Percentiles rank a stretch among this genome's conserved stretches.
phyloP scores from a whole-genome alignment of 1,284 basidiomycete genomes.

The Sporisorium reilianum region DNA sequence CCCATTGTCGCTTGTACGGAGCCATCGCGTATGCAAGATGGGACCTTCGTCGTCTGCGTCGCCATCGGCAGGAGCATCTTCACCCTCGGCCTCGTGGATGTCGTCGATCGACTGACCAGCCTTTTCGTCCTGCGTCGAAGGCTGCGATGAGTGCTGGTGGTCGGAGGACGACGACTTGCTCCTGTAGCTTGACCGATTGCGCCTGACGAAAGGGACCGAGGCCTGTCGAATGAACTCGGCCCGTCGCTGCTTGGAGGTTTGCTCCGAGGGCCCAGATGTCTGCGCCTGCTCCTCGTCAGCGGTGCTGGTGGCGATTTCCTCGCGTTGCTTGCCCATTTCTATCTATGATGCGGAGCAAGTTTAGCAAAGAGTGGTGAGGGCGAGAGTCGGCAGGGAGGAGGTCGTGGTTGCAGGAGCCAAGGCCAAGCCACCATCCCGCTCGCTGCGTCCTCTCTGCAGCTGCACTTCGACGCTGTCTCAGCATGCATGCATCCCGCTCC shows the following conservation, averaged over 20 bases:
- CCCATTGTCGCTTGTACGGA: slow-evolving; percentile 31
- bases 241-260: slow-evolving; percentile 33
- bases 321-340: slow-evolving; percentile 20
- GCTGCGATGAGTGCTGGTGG: slow-evolving; percentile 19
- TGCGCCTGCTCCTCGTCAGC: slow-evolving; percentile 22
- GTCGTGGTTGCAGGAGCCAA: not conserved
- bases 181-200: slow-evolving; percentile 25
- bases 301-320: slow-evolving; percentile 21
- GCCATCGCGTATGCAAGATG: slow-evolving; percentile 36
- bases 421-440: too few species aligned
- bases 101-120: slow-evolving; percentile 17
- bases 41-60: slow-evolving; percentile 36
- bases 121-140: slow-evolving; percentile 18
- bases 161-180: slow-evolving; percentile 26
- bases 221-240: slow-evolving; percentile 50
- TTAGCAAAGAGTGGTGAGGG: not conserved
- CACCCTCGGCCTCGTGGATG: slow-evolving; percentile 28
- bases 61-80: slow-evolving; percentile 19
- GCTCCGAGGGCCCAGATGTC: slow-evolving; percentile 12
- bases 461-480: not conserved
- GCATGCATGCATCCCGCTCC: not conserved
- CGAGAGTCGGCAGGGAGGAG: not conserved
- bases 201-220: slow-evolving; percentile 33
- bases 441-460: not conserved
- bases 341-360: not conserved